Evolutionary conservation across 306 rosid species (phyloP).

Genomic region (Prunus padus): DNA sequence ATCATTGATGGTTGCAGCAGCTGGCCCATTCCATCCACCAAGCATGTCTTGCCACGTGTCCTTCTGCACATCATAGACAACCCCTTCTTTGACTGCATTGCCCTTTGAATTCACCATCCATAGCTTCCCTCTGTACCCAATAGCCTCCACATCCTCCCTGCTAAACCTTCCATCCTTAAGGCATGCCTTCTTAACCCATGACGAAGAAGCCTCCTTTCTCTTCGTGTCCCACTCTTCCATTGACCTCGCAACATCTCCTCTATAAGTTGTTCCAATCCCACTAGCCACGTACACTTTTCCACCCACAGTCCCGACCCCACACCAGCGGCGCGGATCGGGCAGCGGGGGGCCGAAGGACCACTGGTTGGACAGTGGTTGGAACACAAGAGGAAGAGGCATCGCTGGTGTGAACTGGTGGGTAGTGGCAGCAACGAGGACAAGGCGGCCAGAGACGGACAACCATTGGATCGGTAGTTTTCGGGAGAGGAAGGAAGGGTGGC

Average conservation of each 20-base stretch:
- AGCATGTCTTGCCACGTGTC: slow-evolving; percentile 4
- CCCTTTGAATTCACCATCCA: background rate
- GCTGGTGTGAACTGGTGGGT: background rate
- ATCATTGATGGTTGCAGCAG: background rate
- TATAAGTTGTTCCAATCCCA: background rate
- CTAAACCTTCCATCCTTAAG: slow-evolving; percentile 1
- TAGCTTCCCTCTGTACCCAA: slow-evolving; percentile 2
- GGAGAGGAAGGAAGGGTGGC: slow-evolving; percentile 2
- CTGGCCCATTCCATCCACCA: background rate
- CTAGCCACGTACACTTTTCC: background rate
- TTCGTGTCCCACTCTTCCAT: slow-evolving; percentile 1
- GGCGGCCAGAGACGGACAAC: background rate
- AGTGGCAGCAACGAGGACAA: slow-evolving; percentile 4
- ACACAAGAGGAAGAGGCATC: background rate
- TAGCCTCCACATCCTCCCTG: background rate
- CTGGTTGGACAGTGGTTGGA: background rate
- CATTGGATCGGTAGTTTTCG: background rate
- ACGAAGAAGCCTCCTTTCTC: background rate
- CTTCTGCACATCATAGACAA: background rate
- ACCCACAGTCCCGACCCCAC: background rate
- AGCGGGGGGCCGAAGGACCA: background rate
- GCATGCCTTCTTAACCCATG: slow-evolving; percentile 7
- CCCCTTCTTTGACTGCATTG: background rate
- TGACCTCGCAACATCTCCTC: background rate
- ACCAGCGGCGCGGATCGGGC: background rate